phyloP scores from a whole-genome alignment of 306 rosid species.

The Rosa multiflora region DNA sequence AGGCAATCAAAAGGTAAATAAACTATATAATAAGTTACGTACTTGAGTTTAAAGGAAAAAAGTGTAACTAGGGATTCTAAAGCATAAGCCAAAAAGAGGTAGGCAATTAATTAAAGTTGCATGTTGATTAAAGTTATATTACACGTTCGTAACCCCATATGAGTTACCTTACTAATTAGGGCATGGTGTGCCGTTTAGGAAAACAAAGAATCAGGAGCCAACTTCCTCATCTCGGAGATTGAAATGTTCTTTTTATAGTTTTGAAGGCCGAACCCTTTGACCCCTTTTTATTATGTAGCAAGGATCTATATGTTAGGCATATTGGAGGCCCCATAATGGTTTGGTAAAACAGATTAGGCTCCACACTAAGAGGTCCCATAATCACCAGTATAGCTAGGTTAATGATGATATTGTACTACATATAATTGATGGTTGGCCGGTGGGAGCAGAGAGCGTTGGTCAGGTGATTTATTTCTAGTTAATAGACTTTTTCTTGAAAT shows the following conservation, averaged over 20 bases:
- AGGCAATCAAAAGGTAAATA: slow-evolving; percentile 4
- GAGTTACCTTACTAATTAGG: neutral
- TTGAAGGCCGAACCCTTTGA: neutral
- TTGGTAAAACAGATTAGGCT: neutral
- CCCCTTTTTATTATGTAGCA: neutral
- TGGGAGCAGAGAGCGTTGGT: neutral
- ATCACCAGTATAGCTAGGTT: neutral
- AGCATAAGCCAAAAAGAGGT: slow-evolving; percentile 18
- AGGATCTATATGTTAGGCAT: neutral
- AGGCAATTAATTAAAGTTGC: slow-evolving; percentile 20
- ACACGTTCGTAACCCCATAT: slow-evolving; percentile 5
- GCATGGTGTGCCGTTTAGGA: neutral
- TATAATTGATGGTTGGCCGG: neutral
- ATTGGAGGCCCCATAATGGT: neutral
- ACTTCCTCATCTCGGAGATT: neutral
- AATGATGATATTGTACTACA: neutral
- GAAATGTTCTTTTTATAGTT: neutral
- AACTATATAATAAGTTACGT: slow-evolving; percentile 8
- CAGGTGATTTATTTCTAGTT: neutral
- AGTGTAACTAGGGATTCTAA: slow-evolving; percentile 12
- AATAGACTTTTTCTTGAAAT: neutral
- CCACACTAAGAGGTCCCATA: neutral
- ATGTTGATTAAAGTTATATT: slow-evolving; percentile 12
- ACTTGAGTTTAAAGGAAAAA: slow-evolving; percentile 24
- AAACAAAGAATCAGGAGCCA: slow-evolving; percentile 11